These are phyloP conservation scores for Cladophialophora yegresii DNA, from an alignment of 2,329 filamentous ascomycete species.

Conservation along the genomic window DNA sequence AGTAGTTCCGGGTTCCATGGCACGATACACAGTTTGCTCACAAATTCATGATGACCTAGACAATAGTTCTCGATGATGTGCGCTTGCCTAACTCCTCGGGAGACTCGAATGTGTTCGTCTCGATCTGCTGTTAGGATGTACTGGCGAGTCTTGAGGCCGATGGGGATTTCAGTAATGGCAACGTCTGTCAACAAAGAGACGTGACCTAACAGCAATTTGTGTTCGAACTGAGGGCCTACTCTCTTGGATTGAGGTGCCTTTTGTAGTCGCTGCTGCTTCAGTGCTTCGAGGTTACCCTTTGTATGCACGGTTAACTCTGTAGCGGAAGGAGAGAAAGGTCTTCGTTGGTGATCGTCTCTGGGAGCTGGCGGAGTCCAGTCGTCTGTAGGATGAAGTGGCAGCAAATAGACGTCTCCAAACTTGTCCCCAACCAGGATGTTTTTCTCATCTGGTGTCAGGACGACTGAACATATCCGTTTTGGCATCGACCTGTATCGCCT, in stretches of 20 bases:
- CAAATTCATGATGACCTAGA: conserved; percentile 81
- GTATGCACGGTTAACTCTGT: conserved; percentile 63
- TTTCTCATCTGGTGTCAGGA: conserved; percentile 66
- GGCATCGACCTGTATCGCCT: conserved; percentile 69
- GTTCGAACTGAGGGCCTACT: conserved; percentile 64
- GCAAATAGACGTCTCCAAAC: conserved; percentile 90
- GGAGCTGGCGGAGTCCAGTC: conserved; percentile 44
- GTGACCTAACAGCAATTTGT: conserved; percentile 81
- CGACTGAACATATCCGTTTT: conserved; percentile 79
- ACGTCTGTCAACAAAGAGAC: conserved; percentile 91
- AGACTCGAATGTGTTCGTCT: conserved; percentile 85
- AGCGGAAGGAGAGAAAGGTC: conserved; percentile 55
- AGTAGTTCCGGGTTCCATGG: conserved; percentile 60
- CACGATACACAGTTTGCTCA: conserved; percentile 73
- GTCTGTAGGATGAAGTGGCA: conserved; percentile 65
- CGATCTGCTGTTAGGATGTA: conserved; percentile 70
- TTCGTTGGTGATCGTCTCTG: conserved; percentile 35
- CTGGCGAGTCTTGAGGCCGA: conserved; percentile 47
- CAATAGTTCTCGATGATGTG: conserved; percentile 90
- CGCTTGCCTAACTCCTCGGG: conserved; percentile 75
- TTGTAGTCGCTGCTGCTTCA: conserved; percentile 57
- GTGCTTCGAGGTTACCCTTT: conserved; percentile 58
- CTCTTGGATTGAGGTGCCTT: conserved; percentile 51
- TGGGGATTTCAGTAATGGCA: conserved; percentile 53
- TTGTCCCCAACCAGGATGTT: conserved; percentile 87